Conservation (phyloP, 2,329 filamentous ascomycete genomes). For the Aspergillus bombycis region DNA sequence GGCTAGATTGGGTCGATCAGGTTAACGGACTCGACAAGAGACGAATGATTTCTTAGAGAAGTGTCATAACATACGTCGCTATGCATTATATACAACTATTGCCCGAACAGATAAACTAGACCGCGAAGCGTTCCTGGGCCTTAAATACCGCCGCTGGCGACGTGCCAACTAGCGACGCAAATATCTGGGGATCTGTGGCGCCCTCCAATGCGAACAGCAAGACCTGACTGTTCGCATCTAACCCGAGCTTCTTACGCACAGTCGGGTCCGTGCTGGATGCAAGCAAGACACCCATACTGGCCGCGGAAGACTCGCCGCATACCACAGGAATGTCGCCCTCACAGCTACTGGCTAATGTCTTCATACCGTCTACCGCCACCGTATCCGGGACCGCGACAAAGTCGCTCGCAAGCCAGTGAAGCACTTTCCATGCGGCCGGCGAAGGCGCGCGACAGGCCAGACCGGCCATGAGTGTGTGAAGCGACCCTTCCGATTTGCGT, state of each 20-base stretch:
- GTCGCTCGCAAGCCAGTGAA: background rate
- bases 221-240: background rate
- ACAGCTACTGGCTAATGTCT: background rate
- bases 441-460: too few species aligned
- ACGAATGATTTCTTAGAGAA: too few species aligned
- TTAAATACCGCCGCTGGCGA: too few species aligned
- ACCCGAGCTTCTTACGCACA: background rate
- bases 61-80: too few species aligned
- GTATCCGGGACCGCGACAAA: background rate
- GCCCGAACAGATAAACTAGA: too few species aligned
- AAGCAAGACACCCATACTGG: background rate
- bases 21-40: too few species aligned
- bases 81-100: too few species aligned
- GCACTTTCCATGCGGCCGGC: background rate
- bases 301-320: background rate
- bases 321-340: background rate
- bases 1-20: too few species aligned
- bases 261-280: fast-evolving
- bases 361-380: background rate
- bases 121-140: too few species aligned
- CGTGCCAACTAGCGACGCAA: background rate
- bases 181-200: background rate
- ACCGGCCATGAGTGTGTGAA: background rate
- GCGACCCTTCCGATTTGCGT: background rate
- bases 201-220: background rate